A percentile compares a stretch with the other conserved stretches of the same genome.
Conservation (phyloP, 2,329 filamentous ascomycete species). For the Neospermospora avenae region DNA sequence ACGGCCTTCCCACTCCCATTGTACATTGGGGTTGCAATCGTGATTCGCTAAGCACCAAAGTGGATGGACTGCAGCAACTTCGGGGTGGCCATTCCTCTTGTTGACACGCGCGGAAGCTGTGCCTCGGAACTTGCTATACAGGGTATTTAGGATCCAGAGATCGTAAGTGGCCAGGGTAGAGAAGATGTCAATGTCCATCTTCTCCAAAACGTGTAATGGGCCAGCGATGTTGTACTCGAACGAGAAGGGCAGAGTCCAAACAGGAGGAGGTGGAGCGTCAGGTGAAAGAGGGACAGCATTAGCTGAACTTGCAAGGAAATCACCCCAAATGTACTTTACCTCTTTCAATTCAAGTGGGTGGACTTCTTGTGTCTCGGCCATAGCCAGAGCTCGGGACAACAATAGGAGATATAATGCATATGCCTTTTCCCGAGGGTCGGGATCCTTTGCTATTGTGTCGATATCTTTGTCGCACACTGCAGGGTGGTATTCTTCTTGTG, state of each 20-base stretch:
- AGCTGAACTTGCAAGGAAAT: conserved; percentile 52
- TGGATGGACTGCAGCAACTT: conserved; percentile 89
- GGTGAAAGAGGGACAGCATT: conserved; percentile 54
- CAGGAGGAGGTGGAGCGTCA: conserved; percentile 54
- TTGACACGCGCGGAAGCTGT: conserved; percentile 85
- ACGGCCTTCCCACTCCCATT: conserved; percentile 85
- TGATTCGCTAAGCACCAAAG: conserved; percentile 97
- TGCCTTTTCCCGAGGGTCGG: conserved; percentile 55
- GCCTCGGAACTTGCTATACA: conserved; percentile 89
- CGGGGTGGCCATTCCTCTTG: conserved; percentile 73
- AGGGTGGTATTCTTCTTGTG: conserved; percentile 59
- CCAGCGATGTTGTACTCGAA: conserved; percentile 73
- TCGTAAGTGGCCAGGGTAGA: conserved; percentile 57
- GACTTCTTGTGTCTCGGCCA: conserved; percentile 56
- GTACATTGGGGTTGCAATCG: conserved; percentile 90
- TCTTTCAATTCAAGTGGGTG: conserved; percentile 63
- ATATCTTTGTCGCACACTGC: conserved; percentile 64
- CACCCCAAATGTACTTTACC: conserved; percentile 67
- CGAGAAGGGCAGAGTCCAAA: conserved; percentile 72
- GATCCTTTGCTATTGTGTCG: conserved; percentile 63
- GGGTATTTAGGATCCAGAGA: conserved; percentile 82
- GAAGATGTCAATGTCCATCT: conserved; percentile 81
- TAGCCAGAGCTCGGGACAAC: conserved; percentile 59
- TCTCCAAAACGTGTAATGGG: conserved; percentile 75
- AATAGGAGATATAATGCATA: conserved; percentile 62